A percentile compares a stretch with the other conserved stretches of the same genome.
Conservation (phyloP, 768 basidiomycete species). For the Termitomyces sp. region DNA sequence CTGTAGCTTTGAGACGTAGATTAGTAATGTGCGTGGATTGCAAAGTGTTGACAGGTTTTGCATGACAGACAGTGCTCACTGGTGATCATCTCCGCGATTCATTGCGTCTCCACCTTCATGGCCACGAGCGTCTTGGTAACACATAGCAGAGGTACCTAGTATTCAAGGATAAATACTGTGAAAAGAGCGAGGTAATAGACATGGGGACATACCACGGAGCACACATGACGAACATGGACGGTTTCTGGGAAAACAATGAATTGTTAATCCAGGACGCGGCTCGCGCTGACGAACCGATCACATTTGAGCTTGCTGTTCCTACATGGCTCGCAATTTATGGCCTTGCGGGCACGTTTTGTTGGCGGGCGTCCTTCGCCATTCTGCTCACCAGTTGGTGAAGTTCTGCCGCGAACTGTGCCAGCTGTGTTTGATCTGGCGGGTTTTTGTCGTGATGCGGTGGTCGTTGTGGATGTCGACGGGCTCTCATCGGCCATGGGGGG, state of each 20-base stretch:
- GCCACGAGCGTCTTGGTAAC: constrained; percentile 73
- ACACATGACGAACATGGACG: constrained; percentile 90
- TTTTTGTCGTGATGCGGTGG: constrained; percentile 39
- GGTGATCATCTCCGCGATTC: constrained; percentile 59
- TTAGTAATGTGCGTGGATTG: constrained; percentile 8
- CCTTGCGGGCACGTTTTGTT: constrained; percentile 80
- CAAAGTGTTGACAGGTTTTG: constrained; percentile 7
- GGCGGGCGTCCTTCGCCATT: constrained; percentile 58
- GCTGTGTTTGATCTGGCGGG: constrained; percentile 34
- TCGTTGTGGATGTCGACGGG: constrained; percentile 33
- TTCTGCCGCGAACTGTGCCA: constrained; percentile 47
- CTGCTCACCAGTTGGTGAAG: constrained; percentile 49
- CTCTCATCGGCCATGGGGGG: constrained; percentile 35
- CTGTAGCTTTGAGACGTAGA: constrained; percentile 29
- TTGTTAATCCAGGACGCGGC: constrained; percentile 12
- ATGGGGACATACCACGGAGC: constrained; percentile 57
- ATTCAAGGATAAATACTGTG: constrained; percentile 9
- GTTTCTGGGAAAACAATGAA: constrained; percentile 45
- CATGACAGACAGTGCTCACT: constrained; percentile 35
- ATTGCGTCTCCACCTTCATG: constrained; percentile 52
- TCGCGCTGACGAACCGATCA: constrained; percentile 56
- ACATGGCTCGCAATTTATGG: constrained; percentile 88
- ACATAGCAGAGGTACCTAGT: constrained; percentile 73
- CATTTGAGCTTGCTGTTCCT: constrained; percentile 87
- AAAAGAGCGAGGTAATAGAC: neutral